Percentiles rank a stretch among this genome's conserved stretches.
Conservation (phyloP, 23 red algal genomes). For the Gracilaria caudata region DNA sequence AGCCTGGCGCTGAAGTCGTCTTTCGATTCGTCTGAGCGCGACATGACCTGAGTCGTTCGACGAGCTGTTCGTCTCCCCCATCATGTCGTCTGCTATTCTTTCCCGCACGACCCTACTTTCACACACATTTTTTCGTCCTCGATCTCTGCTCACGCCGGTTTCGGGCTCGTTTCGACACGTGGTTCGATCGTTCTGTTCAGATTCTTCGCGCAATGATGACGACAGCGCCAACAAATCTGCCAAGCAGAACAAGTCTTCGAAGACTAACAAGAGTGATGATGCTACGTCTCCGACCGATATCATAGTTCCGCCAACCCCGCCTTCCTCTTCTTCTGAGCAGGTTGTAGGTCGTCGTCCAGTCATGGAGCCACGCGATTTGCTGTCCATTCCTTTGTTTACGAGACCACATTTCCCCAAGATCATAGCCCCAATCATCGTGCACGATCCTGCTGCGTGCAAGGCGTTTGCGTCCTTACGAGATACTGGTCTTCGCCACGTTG, state of each 20-base stretch:
- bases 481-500: constrained; percentile 82
- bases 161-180: neutral
- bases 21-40: neutral
- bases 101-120: neutral
- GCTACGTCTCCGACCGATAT: constrained; percentile 37
- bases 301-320: constrained; percentile 48
- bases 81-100: constrained; percentile 13
- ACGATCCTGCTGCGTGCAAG: constrained; percentile 83
- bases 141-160: neutral
- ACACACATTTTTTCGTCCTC: neutral
- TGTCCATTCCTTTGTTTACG: constrained; percentile 80
- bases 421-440: constrained; percentile 87
- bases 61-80: neutral
- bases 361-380: constrained; percentile 61
- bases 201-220: neutral
- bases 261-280: neutral
- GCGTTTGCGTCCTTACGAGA: constrained; percentile 79
- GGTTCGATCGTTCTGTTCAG: neutral
- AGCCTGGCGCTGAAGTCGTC: neutral
- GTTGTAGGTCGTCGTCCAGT: constrained; percentile 57
- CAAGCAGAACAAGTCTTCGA: neutral
- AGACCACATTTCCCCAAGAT: constrained; percentile 88
- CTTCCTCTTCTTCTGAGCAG: constrained; percentile 41
- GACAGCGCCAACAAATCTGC: neutral
- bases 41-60: neutral